A percentile compares a stretch with the other conserved stretches of the same genome.
Evolutionary conservation across 2,329 filamentous ascomycete genomes (phyloP).

Genomic region (Stachybotrys chlorohalonatus): DNA sequence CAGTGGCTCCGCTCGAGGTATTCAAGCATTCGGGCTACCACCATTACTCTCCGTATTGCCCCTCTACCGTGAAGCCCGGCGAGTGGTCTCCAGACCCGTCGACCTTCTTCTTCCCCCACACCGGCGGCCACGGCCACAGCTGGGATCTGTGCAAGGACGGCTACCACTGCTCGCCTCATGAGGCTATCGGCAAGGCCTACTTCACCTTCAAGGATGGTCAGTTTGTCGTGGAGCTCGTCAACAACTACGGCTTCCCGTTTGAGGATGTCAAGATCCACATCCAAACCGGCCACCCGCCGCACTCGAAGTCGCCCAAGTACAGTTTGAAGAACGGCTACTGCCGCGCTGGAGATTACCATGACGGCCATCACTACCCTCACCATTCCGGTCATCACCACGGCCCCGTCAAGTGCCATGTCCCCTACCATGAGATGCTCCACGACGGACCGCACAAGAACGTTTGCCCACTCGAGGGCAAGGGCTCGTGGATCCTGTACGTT

Average conservation of each 20-base stretch:
- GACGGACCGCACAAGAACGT: constrained; percentile 13
- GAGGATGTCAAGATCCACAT: constrained; percentile 14
- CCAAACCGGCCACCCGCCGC: constrained; percentile 11
- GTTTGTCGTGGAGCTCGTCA: constrained; percentile 12
- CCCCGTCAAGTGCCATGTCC: constrained; percentile 12
- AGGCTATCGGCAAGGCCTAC: constrained; percentile 12
- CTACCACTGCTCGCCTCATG: constrained; percentile 10
- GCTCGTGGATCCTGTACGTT: constrained; percentile 17
- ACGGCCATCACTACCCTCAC: background rate
- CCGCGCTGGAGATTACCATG: constrained; percentile 2
- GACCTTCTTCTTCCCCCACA: constrained; percentile 14
- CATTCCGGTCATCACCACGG: background rate
- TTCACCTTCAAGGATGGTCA: constrained; percentile 16
- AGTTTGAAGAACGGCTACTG: constrained; percentile 13
- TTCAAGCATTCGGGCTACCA: background rate
- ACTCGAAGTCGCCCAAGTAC: constrained; percentile 11
- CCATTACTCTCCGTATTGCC: background rate
- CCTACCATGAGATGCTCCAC: constrained; percentile 13
- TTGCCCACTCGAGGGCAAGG: constrained; percentile 13
- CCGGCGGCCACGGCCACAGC: constrained; percentile 9
- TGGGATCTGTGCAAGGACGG: constrained; percentile 14
- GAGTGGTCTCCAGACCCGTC: constrained; percentile 14
- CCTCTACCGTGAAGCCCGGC: background rate
- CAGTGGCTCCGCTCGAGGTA: background rate
- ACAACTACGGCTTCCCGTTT: constrained; percentile 16